Percentiles rank a stretch among this genome's conserved stretches.
phyloP scores from a whole-genome alignment of 768 basidiomycete genomes.

The Tulasnella sp. region DNA sequence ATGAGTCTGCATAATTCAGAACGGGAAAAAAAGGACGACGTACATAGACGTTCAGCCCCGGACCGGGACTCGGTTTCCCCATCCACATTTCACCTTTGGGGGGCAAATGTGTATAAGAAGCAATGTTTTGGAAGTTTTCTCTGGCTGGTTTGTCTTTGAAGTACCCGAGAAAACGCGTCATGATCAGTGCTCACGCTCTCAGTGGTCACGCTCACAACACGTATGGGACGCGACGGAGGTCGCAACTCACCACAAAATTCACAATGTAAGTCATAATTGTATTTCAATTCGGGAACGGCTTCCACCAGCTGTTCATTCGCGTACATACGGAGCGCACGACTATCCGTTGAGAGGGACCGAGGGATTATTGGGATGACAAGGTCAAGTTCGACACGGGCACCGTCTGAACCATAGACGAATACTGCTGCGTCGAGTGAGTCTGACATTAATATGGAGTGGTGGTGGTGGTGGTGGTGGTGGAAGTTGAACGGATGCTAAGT shows the following conservation, averaged over 20 bases:
- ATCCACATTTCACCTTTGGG: not conserved
- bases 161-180: too few species aligned
- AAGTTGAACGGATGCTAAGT: too few species aligned
- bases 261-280: not conserved
- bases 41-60: not conserved
- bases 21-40: not conserved
- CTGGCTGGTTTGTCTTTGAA: not conserved
- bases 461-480: too few species aligned
- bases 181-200: too few species aligned
- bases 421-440: too few species aligned
- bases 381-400: not conserved
- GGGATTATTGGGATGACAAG: not conserved
- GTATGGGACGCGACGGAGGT: too few species aligned
- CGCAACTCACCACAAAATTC: not conserved
- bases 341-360: not conserved
- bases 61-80: not conserved
- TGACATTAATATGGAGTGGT: too few species aligned
- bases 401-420: not conserved
- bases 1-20: not conserved
- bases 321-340: not conserved
- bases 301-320: not conserved
- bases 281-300: not conserved
- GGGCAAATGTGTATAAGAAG: slow-evolving; percentile 2
- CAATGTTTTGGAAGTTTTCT: not conserved
- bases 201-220: too few species aligned